Conservation (phyloP, 1,284 basidiomycete genomes). For the Cutaneotrichosporon dermatis region DNA sequence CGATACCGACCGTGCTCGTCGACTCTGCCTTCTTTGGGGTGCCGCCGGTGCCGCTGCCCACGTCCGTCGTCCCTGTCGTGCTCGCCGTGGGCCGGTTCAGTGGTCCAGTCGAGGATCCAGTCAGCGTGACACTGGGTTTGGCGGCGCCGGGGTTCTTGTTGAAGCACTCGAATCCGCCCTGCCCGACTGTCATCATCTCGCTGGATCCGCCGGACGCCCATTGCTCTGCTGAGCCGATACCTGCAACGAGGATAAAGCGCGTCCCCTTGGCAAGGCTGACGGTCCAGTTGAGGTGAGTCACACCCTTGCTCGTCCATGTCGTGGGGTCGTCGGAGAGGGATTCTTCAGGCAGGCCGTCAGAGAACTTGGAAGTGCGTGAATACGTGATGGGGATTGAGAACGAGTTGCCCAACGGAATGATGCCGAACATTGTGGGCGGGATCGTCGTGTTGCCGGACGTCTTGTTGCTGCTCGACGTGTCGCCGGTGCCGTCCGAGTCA, state of each 20-base stretch:
- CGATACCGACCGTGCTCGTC: not conserved
- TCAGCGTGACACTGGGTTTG: constrained; percentile 34
- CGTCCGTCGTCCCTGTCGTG: not conserved
- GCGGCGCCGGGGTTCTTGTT: constrained; percentile 9
- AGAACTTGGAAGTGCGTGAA: constrained; percentile 23
- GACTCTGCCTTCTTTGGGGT: no score
- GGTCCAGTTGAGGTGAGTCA: constrained; percentile 43
- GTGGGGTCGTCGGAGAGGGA: constrained; percentile 36
- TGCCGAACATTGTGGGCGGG: constrained; percentile 45
- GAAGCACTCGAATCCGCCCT: constrained; percentile 33
- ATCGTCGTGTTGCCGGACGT: constrained; percentile 39
- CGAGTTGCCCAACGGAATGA: constrained; percentile 46
- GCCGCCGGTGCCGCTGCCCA: not conserved
- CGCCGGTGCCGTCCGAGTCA: not conserved
- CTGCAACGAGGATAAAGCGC: constrained; percentile 45
- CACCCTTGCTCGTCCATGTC: constrained; percentile 35
- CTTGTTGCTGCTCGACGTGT: constrained; percentile 16
- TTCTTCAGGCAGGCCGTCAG: constrained; percentile 27
- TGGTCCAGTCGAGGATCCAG: not conserved
- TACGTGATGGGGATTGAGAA: constrained; percentile 46
- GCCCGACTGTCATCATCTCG: constrained; percentile 45
- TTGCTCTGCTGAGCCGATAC: constrained; percentile 40
- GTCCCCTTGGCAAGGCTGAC: constrained; percentile 44
- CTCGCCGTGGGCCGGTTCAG: not conserved
- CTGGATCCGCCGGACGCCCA: constrained; percentile 45